These are phyloP conservation scores for Triticum urartu DNA, from an alignment of 176 grass and related monocot species.

Conservation along the genomic window DNA sequence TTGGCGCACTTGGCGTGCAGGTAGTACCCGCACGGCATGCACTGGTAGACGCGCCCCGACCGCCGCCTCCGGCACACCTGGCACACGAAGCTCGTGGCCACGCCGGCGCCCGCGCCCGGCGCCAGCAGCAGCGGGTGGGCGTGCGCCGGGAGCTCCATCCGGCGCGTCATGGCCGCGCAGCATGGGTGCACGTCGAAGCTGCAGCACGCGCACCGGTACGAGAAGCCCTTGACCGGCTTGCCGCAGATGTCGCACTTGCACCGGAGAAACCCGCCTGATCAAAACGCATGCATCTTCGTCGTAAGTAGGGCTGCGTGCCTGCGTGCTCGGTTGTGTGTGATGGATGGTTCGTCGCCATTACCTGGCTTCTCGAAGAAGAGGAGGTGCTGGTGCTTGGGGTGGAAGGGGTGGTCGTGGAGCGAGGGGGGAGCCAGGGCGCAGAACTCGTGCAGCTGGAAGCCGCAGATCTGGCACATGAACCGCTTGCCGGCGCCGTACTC, in stretches of 20 bases:
- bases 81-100: slow-evolving; percentile 61
- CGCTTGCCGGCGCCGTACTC: slow-evolving; percentile 79
- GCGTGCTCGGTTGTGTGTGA: no score
- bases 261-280: slow-evolving; percentile 55
- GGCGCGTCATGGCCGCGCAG: slow-evolving; percentile 57
- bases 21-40: slow-evolving; percentile 66
- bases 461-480: slow-evolving; percentile 76
- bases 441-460: slow-evolving; percentile 87
- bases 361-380: slow-evolving; percentile 65
- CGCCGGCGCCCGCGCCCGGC: not conserved
- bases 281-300: not conserved
- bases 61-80: slow-evolving; percentile 52
- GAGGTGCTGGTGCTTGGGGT: slow-evolving; percentile 59
- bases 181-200: slow-evolving; percentile 88
- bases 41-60: slow-evolving; percentile 61
- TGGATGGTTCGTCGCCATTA: not conserved
- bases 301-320: not conserved
- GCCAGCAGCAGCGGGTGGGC: slow-evolving; percentile 56
- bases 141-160: slow-evolving; percentile 64
- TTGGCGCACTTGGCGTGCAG: slow-evolving; percentile 81
- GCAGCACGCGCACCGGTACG: slow-evolving; percentile 70
- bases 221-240: slow-evolving; percentile 63
- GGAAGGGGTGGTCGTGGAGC: slow-evolving; percentile 73
- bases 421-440: slow-evolving; percentile 70
- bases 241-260: slow-evolving; percentile 78